Evolutionary conservation across 2,329 filamentous ascomycete genomes (phyloP), one percentile per base, ranked within the genome.

Genomic region (Diaporthe citrichinensis): DNA sequence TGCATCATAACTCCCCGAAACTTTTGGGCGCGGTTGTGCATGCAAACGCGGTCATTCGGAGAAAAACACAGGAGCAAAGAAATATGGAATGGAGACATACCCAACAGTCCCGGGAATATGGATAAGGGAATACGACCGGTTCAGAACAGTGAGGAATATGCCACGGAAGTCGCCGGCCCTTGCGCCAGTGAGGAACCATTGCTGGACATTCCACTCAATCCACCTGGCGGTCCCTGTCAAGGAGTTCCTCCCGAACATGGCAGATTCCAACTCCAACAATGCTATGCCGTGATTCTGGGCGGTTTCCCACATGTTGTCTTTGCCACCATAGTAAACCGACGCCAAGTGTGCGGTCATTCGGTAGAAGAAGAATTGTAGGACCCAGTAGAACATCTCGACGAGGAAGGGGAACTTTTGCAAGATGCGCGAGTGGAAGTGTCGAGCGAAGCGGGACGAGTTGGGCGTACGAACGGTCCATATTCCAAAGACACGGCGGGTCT

Each of bases 321-420:
- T 85, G 59, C 87, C 86, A 49, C 88, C 88, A 74, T 90, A 91
- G 73, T 89, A 83, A 65, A 82, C 82, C 74, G 88, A 86, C 2
- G 89, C 88, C 9, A 88, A 81, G 23, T 87, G 84, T 23, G 89
- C 88, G 10, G 91, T 92, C 82, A 91, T 85, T 51, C 88, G 86
- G 83, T 94, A 94, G 80, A 92, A 91, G 61, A 88, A 85, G 78
- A 92, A 90, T 80, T 92, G 93, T 78, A 94, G 86, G 58, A 89
- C 87, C 92, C 92, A 94, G 84, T 94, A 94, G 82, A 94, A 93
- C 91, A 94, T 94, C 82, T 94, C 92, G 67, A 94, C 88, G 73
- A 94, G 82, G 80, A 94, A 94, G 6, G 92, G 92, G 78, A 91
- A 92, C 78, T 91, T 91, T 79, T 91, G 88, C 67, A 93, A 83